Percentiles rank a stretch among this genome's conserved stretches.
phyloP scores from a whole-genome alignment of 352 stramenopile species.

The Globisporangium spiculum region DNA sequence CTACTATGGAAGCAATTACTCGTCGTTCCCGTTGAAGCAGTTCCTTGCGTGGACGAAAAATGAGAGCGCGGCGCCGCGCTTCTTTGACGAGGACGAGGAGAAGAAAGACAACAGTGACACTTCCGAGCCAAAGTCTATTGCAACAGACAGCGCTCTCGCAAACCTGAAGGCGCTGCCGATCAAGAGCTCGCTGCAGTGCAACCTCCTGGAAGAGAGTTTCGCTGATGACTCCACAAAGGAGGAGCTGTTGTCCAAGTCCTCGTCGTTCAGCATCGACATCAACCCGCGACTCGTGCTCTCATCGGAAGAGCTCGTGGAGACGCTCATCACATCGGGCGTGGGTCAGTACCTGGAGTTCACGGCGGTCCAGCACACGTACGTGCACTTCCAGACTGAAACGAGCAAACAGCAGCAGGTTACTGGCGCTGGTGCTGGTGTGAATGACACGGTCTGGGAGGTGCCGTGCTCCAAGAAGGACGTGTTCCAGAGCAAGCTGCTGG shows the following conservation, averaged over 20 bases:
- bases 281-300: conserved; percentile 79
- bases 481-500: conserved; percentile 83
- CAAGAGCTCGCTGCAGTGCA: conserved; percentile 45
- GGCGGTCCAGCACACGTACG: conserved; percentile 78
- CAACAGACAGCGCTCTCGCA: background rate
- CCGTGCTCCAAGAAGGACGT: conserved; percentile 90
- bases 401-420: conserved; percentile 11
- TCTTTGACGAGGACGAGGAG: conserved; percentile 28
- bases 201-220: conserved; percentile 40
- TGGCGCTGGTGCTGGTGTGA: background rate
- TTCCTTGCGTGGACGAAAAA: conserved; percentile 62
- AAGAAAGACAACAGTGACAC: conserved; percentile 16
- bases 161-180: conserved; percentile 29
- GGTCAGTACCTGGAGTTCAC: conserved; percentile 88
- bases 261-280: conserved; percentile 71
- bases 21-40: conserved; percentile 58
- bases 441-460: conserved; percentile 69
- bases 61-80: conserved; percentile 30
- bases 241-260: conserved; percentile 44
- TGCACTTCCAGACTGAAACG: conserved; percentile 39
- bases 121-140: background rate
- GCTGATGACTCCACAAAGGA: conserved; percentile 31
- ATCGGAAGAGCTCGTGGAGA: conserved; percentile 75
- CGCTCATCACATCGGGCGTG: conserved; percentile 82
- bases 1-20: conserved; percentile 81